Percentiles rank a stretch among this genome's conserved stretches.
These are phyloP conservation scores for Paspalum vaginatum DNA, from an alignment of 176 grass and related monocot genomes.

Conservation along the genomic window DNA sequence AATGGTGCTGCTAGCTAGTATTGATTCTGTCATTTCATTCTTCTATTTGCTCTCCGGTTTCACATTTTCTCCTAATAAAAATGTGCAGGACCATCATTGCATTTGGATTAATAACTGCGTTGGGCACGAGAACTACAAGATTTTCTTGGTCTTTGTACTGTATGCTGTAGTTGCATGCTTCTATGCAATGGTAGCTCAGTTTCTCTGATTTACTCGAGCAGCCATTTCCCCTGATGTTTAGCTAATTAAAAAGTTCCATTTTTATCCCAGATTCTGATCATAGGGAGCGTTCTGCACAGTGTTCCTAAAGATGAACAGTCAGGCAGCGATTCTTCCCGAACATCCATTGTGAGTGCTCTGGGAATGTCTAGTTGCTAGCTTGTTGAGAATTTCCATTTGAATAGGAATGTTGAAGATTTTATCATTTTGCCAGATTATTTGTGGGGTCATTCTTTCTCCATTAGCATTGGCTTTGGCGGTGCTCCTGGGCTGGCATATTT, in stretches of 20 bases:
- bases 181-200: constrained; percentile 70
- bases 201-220: constrained; percentile 27
- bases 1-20: constrained; percentile 59
- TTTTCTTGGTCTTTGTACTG: constrained; percentile 85
- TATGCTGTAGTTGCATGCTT: constrained; percentile 86
- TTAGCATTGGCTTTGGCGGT: constrained; percentile 72
- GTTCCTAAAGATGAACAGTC: constrained; percentile 63
- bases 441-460: constrained; percentile 75
- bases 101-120: constrained; percentile 99
- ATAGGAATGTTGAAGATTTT: constrained; percentile 30
- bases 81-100: constrained; percentile 87
- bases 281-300: constrained; percentile 60
- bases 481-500: constrained; percentile 88
- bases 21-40: constrained; percentile 15
- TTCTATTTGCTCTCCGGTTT: constrained; percentile 21
- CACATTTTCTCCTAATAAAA: constrained; percentile 33
- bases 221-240: constrained; percentile 1
- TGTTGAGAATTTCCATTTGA: constrained; percentile 25
- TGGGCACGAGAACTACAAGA: constrained; percentile 91
- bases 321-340: constrained; percentile 78
- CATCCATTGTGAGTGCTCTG: constrained; percentile 68
- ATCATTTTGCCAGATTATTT: constrained; percentile 69
- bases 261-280: constrained; percentile 69
- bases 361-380: constrained; percentile 12
- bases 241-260: constrained; percentile 30